A percentile compares a stretch with the other conserved stretches of the same genome.
Conservation (phyloP, 2,329 filamentous ascomycete species). For the Colletotrichum sp. region DNA sequence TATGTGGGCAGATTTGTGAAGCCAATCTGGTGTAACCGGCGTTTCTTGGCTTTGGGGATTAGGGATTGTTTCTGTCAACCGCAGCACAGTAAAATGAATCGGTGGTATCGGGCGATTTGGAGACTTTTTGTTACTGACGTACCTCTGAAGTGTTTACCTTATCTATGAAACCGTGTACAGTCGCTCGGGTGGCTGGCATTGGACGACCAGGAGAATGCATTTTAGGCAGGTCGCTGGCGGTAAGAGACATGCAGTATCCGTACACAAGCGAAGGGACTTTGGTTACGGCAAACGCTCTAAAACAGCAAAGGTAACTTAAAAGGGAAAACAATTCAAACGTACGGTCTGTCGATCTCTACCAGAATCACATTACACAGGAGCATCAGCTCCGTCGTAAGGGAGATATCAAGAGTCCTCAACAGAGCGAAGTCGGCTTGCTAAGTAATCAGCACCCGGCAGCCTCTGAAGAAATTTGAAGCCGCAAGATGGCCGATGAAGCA, state of each 20-base stretch:
- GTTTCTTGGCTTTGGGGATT: not conserved
- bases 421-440: not conserved
- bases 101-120: not conserved
- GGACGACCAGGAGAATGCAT: not conserved
- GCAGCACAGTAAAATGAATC: not conserved
- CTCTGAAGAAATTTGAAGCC: rapidly evolving
- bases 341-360: not conserved
- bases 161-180: not conserved
- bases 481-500: not conserved
- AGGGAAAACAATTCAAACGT: not conserved
- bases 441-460: not conserved
- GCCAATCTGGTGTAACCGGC: not conserved
- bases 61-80: no score
- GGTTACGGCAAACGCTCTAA: not conserved
- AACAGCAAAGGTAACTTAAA: not conserved
- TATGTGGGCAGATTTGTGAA: not conserved
- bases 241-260: not conserved
- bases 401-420: not conserved
- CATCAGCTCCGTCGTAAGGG: not conserved
- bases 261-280: not conserved
- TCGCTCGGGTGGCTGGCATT: not conserved
- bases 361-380: not conserved
- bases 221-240: not conserved
- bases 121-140: not conserved
- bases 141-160: not conserved